Evolutionary conservation across 257 asterid species (phyloP), one percentile per base, ranked within the genome.

Genomic region (Vinca minor): DNA sequence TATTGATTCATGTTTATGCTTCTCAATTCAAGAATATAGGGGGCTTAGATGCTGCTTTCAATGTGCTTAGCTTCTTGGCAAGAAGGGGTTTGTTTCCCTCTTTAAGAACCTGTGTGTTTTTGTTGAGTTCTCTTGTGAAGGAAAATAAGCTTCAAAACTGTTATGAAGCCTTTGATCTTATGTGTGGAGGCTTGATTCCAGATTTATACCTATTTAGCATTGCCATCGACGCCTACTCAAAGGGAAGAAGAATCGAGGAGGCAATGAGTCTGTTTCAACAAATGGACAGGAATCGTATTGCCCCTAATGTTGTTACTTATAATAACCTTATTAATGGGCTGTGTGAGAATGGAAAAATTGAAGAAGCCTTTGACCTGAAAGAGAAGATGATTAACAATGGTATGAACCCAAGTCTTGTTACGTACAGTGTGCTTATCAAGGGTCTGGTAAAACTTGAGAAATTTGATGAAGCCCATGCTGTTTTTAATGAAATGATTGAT

Each of bases 141-240:
- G 88, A 70, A 56, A 77, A 78, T 56, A 79, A 86, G 71, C 76
- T 69, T 58, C 83, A 69, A 57, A 83, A 81, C 76, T 58, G 92
- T 70, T 76, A 75, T 12, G 86, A 88, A 75, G 85, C 86, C 57
- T 91, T 91, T 65, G 77, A 49, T 63, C 47, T 82, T 60, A 73
- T 86, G 56, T 74, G 80, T 15, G 64, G 34, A 21, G 65, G 69
- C 20, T 62, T 72, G 78, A 50, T 65, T 59, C 90, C 89, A 1
- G 96, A 91, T 83, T 89, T 91, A 69, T 83, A 74, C 79, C 64
- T 87, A 72, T 91, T 80, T 64, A 86, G 86, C 73, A 84, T 82
- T 31, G 90, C 89, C 8, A 83, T 91, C 61, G 77, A 78, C 63
- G 94, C 92, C 7, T 80, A 80, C 60, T 84, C 95, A 74, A 88